phyloP scores from a whole-genome alignment of 2,329 filamentous ascomycete species.

The Aspergillus versicolor region DNA sequence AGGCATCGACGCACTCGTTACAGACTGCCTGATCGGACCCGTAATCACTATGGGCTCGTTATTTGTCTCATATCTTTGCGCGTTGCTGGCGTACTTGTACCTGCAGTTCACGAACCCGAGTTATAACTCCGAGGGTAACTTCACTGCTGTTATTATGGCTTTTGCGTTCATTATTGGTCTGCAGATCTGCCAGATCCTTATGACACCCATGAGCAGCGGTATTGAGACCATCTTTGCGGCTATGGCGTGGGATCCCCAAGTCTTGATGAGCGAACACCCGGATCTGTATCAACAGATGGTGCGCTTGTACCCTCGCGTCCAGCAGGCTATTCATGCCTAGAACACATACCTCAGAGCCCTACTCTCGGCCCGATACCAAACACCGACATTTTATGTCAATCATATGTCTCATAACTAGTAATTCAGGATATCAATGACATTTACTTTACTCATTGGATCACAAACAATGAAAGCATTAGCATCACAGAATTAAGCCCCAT shows the following conservation, averaged over 20 bases:
- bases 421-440: background rate
- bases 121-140: slow-evolving; percentile 69
- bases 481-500: background rate
- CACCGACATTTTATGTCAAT: background rate
- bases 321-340: slow-evolving; percentile 68
- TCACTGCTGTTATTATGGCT: slow-evolving; percentile 75
- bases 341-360: background rate
- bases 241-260: slow-evolving; percentile 62
- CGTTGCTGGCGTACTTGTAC: slow-evolving; percentile 83
- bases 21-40: slow-evolving; percentile 78
- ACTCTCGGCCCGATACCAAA: background rate
- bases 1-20: slow-evolving; percentile 84
- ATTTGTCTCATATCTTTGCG: slow-evolving; percentile 80
- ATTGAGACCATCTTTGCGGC: slow-evolving; percentile 91
- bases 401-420: background rate
- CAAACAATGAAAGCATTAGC: background rate
- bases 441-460: background rate
- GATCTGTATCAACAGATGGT: slow-evolving; percentile 80
- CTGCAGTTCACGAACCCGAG: slow-evolving; percentile 74
- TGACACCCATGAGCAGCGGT: slow-evolving; percentile 83
- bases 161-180: slow-evolving; percentile 87
- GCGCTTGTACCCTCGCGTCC: slow-evolving; percentile 77
- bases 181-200: slow-evolving; percentile 86
- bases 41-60: slow-evolving; percentile 73
- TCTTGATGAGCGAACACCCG: slow-evolving; percentile 75